A percentile compares a stretch with the other conserved stretches of the same genome.
phyloP scores from a whole-genome alignment of 163 green algal species.

The Scenedesmus sp. region DNA sequence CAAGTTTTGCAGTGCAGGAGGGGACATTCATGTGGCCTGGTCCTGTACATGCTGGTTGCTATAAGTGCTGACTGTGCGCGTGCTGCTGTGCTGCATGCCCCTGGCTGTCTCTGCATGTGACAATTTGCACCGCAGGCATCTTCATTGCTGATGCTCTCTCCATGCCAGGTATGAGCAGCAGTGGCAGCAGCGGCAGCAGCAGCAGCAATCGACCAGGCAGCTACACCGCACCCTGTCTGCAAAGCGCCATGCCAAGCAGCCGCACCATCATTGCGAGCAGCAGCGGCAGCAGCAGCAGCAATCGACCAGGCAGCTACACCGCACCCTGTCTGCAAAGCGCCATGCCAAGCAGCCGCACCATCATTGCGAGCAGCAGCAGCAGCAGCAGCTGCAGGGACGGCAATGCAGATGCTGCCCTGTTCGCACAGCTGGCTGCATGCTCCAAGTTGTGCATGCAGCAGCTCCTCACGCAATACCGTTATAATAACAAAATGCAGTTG shows the following conservation, averaged over 20 bases:
- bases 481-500: too few species aligned
- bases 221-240: background rate
- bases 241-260: too few species aligned
- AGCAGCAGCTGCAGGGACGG: background rate
- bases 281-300: background rate
- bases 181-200: background rate
- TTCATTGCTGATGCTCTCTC: slow-evolving; percentile 77
- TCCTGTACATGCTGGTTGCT: background rate
- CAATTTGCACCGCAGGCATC: slow-evolving; percentile 53
- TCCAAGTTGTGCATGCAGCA: background rate
- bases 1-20: background rate
- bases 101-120: background rate
- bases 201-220: background rate
- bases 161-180: slow-evolving; percentile 67
- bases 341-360: background rate
- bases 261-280: background rate
- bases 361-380: background rate
- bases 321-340: background rate
- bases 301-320: background rate
- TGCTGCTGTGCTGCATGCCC: background rate
- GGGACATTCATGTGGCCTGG: background rate
- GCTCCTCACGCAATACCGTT: background rate
- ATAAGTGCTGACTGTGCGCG: background rate
- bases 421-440: background rate
- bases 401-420: background rate